A percentile compares a stretch with the other conserved stretches of the same genome.
phyloP scores from a whole-genome alignment of 495 filamentous ascomycete species.

The Friedmanniomyces endolithicus region DNA sequence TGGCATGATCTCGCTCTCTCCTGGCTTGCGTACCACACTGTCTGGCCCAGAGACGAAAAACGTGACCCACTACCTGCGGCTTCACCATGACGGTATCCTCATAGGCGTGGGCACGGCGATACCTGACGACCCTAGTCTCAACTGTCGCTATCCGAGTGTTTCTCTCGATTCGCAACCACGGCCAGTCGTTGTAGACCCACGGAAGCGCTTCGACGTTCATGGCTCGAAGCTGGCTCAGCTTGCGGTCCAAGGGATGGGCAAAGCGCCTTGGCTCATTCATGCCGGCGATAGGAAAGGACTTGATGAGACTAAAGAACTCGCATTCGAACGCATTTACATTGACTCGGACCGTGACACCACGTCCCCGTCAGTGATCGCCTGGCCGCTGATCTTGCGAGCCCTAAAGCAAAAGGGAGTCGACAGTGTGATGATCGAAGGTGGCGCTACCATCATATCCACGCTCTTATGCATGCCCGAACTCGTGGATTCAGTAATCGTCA shows the following conservation, averaged over 20 bases:
- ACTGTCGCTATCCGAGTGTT: conserved; percentile 54
- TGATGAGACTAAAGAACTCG: conserved; percentile 10
- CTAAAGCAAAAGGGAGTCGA: conserved; percentile 38
- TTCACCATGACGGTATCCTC: conserved; percentile 69
- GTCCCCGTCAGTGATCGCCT: conserved; percentile 40
- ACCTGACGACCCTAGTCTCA: conserved; percentile 74
- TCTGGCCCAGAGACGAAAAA: conserved; percentile 72
- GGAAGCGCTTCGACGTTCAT: conserved; percentile 50
- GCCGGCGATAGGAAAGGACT: conserved; percentile 28
- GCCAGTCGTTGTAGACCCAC: conserved; percentile 69
- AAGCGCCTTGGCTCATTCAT: conserved; percentile 58
- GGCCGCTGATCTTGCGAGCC: conserved; percentile 48
- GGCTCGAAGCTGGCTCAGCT: conserved; percentile 51
- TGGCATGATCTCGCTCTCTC: conserved; percentile 57
- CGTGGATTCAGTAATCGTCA: conserved; percentile 65
- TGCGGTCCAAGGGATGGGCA: conserved; percentile 53
- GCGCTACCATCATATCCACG: conserved; percentile 63
- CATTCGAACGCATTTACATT: conserved; percentile 31
- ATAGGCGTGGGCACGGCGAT: conserved; percentile 74
- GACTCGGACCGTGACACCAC: conserved; percentile 30
- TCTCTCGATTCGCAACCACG: conserved; percentile 54
- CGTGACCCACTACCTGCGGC: conserved; percentile 84
- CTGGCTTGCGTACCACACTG: conserved; percentile 62
- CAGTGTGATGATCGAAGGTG: conserved; percentile 84
- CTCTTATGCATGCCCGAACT: conserved; percentile 48